phyloP scores from a whole-genome alignment of 345 rosid genomes.

The Lepidium didymum region DNA sequence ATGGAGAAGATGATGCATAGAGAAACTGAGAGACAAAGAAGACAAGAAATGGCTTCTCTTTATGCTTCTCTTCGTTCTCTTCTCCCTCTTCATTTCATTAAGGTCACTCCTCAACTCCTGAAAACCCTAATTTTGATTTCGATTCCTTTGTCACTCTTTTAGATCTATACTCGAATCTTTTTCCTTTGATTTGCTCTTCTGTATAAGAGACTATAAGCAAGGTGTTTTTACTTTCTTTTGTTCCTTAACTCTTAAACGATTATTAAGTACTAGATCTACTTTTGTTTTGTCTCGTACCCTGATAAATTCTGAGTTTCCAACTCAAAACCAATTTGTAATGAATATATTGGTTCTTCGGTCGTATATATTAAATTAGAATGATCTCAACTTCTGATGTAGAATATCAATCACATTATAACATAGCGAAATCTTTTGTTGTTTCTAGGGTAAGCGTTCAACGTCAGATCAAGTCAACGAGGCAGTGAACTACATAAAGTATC shows the following conservation, averaged over 20 bases:
- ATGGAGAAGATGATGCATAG: conserved; percentile 61
- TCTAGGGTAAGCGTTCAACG: conserved; percentile 76
- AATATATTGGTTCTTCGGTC: too few relatives aligned
- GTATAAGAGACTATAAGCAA: background rate
- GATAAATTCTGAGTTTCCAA: too few relatives aligned
- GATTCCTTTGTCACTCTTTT: background rate
- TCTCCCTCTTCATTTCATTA: conserved; percentile 56
- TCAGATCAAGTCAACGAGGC: conserved; percentile 78
- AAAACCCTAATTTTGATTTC: conserved; percentile 13
- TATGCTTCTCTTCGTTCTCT: conserved; percentile 45
- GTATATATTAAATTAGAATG: too few relatives aligned
- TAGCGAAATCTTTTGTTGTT: background rate
- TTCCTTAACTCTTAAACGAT: background rate
- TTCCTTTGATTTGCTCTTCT: background rate
- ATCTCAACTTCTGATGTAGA: too few relatives aligned
- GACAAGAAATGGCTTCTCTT: conserved; percentile 68
- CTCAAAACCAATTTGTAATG: too few relatives aligned
- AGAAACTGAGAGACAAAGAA: conserved; percentile 57
- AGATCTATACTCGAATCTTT: conserved; percentile 3
- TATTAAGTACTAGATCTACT: conserved; percentile 2
- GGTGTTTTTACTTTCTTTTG: background rate
- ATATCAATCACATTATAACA: too few relatives aligned
- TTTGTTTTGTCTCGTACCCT: too few relatives aligned
- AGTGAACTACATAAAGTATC: conserved; percentile 49
- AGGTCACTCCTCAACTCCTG: conserved; percentile 34